Evolutionary conservation across 306 rosid species (phyloP).

Genomic region (Dryas drummondii): DNA sequence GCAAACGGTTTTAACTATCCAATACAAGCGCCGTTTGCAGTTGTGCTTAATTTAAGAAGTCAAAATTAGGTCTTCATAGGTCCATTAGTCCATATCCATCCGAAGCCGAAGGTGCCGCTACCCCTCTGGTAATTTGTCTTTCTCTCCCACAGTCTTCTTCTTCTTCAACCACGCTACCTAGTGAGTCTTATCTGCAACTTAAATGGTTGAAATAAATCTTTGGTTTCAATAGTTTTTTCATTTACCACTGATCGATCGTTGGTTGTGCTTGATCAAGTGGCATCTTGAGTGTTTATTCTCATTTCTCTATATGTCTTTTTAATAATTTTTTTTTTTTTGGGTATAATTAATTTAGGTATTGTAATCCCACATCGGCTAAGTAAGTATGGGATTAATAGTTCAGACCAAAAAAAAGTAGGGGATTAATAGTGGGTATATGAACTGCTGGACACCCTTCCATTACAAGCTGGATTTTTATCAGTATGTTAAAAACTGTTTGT

Average conservation of each 20-base stretch:
- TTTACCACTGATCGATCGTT: neutral
- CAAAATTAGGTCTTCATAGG: conserved; percentile 2
- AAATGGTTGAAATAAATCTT: neutral
- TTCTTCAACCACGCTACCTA: neutral
- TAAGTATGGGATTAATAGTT: neutral
- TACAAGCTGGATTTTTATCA: neutral
- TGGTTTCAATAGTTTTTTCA: neutral
- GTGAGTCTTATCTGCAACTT: neutral
- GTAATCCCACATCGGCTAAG: neutral
- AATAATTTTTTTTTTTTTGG: neutral
- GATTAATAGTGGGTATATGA: neutral
- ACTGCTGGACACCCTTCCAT: neutral
- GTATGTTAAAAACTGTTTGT: neutral
- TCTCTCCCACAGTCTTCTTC: neutral
- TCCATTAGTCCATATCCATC: conserved; percentile 5
- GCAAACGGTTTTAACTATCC: conserved; percentile 5
- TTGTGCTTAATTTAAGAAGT: neutral
- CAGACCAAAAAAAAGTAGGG: too few relatives aligned
- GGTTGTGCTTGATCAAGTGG: neutral
- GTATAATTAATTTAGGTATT: neutral
- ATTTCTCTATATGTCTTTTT: neutral
- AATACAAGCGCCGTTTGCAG: neutral
- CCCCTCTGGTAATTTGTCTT: neutral
- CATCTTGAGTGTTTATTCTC: neutral
- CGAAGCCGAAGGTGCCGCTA: neutral